Evolutionary conservation across 2,329 filamentous ascomycete species (phyloP), one percentile per base, ranked within the genome.

Genomic region (Diaporthe longicolla): DNA sequence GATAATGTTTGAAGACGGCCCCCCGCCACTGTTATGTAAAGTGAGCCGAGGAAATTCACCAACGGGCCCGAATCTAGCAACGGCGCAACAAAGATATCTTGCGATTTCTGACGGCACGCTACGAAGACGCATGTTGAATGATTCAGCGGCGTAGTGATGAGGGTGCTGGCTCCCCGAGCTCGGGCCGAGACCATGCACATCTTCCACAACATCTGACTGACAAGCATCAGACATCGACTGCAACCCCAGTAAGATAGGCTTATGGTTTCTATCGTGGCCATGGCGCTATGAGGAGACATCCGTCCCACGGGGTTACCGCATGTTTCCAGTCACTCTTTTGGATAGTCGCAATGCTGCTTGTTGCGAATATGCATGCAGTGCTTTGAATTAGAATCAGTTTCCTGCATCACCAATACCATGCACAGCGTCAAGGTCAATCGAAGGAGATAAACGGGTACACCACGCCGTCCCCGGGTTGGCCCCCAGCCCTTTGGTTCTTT

Each of bases 21-120:
- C 26, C 52, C 26, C 13, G 52, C 52, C 24, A 26, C 37, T 40
- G 8, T 40, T 40, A 40, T 40, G 37, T 43, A 43, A 43, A 43
- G 52, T 32, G 24, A 55, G 26, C 52, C 26, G 24, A 52, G n/a
- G 10, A 24, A 52, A 52, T 52, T 15, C 24, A 52, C 50, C 24
- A 26, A 26, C 50, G 50, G 50, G 50, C 50, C 50, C 50, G 50
- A 52, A 52, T 52, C 50, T 52, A 5, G 50, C 24, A 52, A 52
- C 50, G 50, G 50, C 50, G 50, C 50, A 26, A 52, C 50, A 52
- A 52, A 52, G 24, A 52, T 52, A 26, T 52, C n/a, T 52, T 52
- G 48, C 50, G 11, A 52, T 52, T 52, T 52, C 50, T 26, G 50
- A 52, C 50, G 50, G 21, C 50, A 52, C 50, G 50, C n/a, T 52